Conservation (phyloP, 2,329 filamentous ascomycete genomes). For the Albophoma yamanashiensis region DNA sequence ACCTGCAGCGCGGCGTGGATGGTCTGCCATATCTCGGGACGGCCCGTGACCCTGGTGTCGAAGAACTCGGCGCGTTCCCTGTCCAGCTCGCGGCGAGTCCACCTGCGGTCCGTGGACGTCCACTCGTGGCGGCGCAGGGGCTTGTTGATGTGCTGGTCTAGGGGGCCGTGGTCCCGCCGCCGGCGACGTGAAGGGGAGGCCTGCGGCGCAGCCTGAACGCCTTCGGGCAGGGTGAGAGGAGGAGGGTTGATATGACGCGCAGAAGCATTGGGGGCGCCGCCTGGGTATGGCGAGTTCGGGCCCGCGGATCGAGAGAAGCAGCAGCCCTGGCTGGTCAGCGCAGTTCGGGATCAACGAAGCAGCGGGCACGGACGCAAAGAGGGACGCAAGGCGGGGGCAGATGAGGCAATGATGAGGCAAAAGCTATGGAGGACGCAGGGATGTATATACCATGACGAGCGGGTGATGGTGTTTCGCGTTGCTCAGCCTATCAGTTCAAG, state of each 20-base stretch:
- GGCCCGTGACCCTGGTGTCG: slow-evolving; percentile 74
- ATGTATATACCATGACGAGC: slow-evolving; percentile 2
- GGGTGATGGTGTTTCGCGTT: background rate
- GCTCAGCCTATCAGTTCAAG: background rate
- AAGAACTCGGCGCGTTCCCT: slow-evolving; percentile 76
- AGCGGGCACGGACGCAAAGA: background rate
- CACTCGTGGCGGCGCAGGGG: slow-evolving; percentile 57
- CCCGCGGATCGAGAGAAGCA: slow-evolving; percentile 43
- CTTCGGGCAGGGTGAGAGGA: slow-evolving; percentile 19
- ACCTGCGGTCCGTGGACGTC: slow-evolving; percentile 50
- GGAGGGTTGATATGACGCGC: slow-evolving; percentile 42
- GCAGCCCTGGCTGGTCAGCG: slow-evolving; percentile 35
- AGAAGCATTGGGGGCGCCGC: slow-evolving; percentile 36
- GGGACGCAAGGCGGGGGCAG: background rate
- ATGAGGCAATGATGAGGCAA: background rate
- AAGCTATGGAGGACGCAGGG: background rate
- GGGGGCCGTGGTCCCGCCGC: slow-evolving; percentile 27
- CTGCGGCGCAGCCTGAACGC: slow-evolving; percentile 9
- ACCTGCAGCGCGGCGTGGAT: slow-evolving; percentile 57
- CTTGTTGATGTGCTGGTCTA: slow-evolving; percentile 58
- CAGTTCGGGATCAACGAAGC: background rate
- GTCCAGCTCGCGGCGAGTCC: slow-evolving; percentile 60
- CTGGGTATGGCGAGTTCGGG: slow-evolving; percentile 43
- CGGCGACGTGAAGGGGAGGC: slow-evolving; percentile 15
- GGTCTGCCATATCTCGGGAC: slow-evolving; percentile 70